These are phyloP conservation scores for Hypomyces perniciosus DNA, from an alignment of 2,329 filamentous ascomycete genomes.

Conservation along the genomic window DNA sequence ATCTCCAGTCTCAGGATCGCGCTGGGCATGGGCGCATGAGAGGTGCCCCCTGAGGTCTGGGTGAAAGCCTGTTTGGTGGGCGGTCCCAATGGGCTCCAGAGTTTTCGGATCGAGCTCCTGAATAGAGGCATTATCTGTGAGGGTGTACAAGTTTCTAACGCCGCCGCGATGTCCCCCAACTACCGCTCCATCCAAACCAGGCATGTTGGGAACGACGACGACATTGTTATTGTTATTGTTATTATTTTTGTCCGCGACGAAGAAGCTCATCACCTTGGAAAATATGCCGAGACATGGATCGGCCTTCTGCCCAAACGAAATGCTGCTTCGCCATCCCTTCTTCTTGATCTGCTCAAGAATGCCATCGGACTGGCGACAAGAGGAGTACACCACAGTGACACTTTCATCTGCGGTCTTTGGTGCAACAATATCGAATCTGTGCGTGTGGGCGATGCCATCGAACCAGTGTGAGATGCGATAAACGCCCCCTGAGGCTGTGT, in stretches of 20 bases:
- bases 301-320: slow-evolving; percentile 64
- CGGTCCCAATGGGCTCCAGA: slow-evolving; percentile 63
- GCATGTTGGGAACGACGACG: slow-evolving; percentile 58
- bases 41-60: slow-evolving; percentile 61
- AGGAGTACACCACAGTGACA: slow-evolving; percentile 59
- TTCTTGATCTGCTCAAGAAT: slow-evolving; percentile 55
- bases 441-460: slow-evolving; percentile 65
- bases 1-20: slow-evolving; percentile 67
- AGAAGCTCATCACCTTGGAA: slow-evolving; percentile 61
- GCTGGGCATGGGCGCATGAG: slow-evolving; percentile 65
- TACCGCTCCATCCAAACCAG: slow-evolving; percentile 39
- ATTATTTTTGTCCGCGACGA: slow-evolving; percentile 28
- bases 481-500: slow-evolving; percentile 51
- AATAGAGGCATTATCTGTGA: slow-evolving; percentile 46
- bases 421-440: slow-evolving; percentile 64
- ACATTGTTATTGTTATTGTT: slow-evolving; percentile 52
- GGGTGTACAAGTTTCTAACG: slow-evolving; percentile 14
- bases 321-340: slow-evolving; percentile 48
- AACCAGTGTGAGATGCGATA: slow-evolving; percentile 72
- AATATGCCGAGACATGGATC: slow-evolving; percentile 73
- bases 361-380: slow-evolving; percentile 59
- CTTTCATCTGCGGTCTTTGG: slow-evolving; percentile 23
- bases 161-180: slow-evolving; percentile 30
- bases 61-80: slow-evolving; percentile 56
- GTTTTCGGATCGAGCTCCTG: slow-evolving; percentile 64